Base-by-base conservation (phyloP, 768 basidiomycete genomes). In the Scleroderma citrinum region DNA sequence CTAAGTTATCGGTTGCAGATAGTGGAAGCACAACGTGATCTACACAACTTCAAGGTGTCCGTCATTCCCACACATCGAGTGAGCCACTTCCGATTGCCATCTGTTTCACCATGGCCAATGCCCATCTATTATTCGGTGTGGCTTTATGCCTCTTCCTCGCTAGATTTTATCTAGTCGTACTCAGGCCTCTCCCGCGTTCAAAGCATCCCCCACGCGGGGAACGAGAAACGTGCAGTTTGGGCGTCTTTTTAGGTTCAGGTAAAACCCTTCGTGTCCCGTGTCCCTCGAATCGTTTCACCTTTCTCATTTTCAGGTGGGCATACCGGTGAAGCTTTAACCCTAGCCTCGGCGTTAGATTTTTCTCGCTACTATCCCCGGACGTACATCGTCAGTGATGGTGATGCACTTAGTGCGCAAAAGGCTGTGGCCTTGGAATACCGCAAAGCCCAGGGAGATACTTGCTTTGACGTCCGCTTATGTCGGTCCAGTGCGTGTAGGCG, bases 221-320 rank as follows among this genome's bases (percentile, higher is more conserved):
- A 1, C 36, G 38, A 7, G 57, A 64, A 40, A 72, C 56, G 52
- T 78, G 77, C 52, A 65, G 63, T 32, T 68, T 96, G 14, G 92
- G 88, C 3, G 80, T 96, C 45, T 96, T 97, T 60, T 78, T 98
- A 12, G 95, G 95, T 49, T 98, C 95, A 64, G 94, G 94, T 88
- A 59, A 60, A 74, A 67, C 46, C 26, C 43, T 45, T 17, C 39
- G 37, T 47, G 39, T 8, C 24, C 40, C 40, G 51, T 50, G 46
- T 11, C 31, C 21, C 23, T 49, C 14, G 44, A 23, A 34, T 49
- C 17, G 49, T 48, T 38, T 52, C 36, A 48, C 55, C 46, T 54
- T 51, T 47, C 46, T 41, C 32, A 50, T 44, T 26, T 50, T 30
- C 61, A 97, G 95, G 96, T 39, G 96, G 96, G 0, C 96, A 99